A percentile compares a stretch with the other conserved stretches of the same genome.
phyloP scores from a whole-genome alignment of 345 rosid species.

The Xanthoceras sorbifolium region DNA sequence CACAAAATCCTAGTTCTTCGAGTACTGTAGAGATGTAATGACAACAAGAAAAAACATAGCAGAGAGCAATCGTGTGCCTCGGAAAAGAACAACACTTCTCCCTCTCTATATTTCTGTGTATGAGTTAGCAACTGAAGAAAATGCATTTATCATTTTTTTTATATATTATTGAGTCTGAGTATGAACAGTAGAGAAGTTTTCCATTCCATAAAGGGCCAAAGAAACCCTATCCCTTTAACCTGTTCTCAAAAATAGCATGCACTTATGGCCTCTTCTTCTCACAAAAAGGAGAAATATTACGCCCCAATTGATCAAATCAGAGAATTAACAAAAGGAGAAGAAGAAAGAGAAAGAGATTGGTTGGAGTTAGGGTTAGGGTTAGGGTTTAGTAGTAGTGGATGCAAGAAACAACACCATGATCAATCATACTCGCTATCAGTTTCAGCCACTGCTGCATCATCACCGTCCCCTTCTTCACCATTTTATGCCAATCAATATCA shows the following conservation, averaged over 20 bases:
- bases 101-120: neutral
- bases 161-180: too few species aligned
- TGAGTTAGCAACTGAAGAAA: neutral
- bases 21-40: constrained; percentile 17
- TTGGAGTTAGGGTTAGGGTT: constrained; percentile 43
- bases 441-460: constrained; percentile 6
- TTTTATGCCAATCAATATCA: neutral
- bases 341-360: constrained; percentile 28
- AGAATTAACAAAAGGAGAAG: constrained; percentile 6
- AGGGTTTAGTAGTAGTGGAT: constrained; percentile 22
- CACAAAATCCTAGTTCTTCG: constrained; percentile 20
- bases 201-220: constrained; percentile 2
- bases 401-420: constrained; percentile 15
- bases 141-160: too few species aligned
- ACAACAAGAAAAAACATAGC: constrained; percentile 17
- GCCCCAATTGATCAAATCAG: neutral
- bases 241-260: constrained; percentile 15
- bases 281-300: constrained; percentile 13
- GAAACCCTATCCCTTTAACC: constrained; percentile 15
- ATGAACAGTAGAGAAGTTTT: too few species aligned
- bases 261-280: constrained; percentile 36
- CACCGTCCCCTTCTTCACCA: neutral
- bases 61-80: constrained; percentile 22
- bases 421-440: constrained; percentile 17
- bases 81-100: constrained; percentile 23